Evolutionary conservation across 257 asterid species (phyloP), one percentile per base, ranked within the genome.

Genomic region (Paulownia fortunei): DNA sequence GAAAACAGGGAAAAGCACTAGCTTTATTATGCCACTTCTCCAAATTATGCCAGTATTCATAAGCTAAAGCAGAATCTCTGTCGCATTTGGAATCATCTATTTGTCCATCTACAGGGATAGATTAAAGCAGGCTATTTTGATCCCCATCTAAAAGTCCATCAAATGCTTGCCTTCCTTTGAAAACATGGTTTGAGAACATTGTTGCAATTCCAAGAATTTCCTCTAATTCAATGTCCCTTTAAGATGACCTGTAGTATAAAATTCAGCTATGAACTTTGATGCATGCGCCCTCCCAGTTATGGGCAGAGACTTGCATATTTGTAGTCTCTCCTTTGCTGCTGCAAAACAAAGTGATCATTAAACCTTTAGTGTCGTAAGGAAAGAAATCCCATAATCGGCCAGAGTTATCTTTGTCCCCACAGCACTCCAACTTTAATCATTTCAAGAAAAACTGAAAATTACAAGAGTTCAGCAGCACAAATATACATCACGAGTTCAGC

Each of bases 271-370:
- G 47, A 62, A n/a, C 21, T 19, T 46, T 15, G 47, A 23, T 21
- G 66, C 69, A 24, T 32, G 18, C 0, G 6, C 34, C 55, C 37
- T 19, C 13, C 49, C 27, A 41, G 61, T 54, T 11, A 21, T 1
- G 37, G 41, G 76, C 76, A 72, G 19, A 56, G 23, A 36, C 51
- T 6, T 23, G 72, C 15, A 41, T 24, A 39, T 51, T 69, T 32
- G 4, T 0, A 16, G 60, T 72, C 79, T 63, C 67, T 79, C 58
- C 63, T 59, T 59, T 16, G 72, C 66, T 59, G 75, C 76, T 19
- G 69, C 78, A 72, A n/a, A 61, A 63, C 52, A 39, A n/a, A 61
- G 56, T 34, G 12, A 16, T 63, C 21, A 16, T 49, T 18, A 61
- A 59, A 42, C 1, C 47, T 26, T 73, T 12, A 73, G 19, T 6